Percentiles rank a stretch among this genome's conserved stretches.
Evolutionary conservation across 169 alveolate genomes (phyloP).

Genomic region (Cytauxzoon felis): DNA sequence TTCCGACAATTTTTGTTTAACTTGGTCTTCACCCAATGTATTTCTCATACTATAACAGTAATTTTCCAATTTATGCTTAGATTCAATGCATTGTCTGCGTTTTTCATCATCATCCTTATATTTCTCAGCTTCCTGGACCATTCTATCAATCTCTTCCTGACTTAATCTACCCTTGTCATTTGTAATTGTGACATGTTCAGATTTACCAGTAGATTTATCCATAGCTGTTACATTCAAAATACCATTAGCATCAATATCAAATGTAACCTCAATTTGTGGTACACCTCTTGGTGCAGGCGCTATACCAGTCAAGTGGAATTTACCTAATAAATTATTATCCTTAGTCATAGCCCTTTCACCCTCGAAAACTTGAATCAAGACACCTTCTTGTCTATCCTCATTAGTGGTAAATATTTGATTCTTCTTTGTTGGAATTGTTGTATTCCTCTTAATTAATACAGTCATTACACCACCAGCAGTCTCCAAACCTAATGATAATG

Average conservation of each 20-base stretch:
- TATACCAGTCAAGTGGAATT: constrained; percentile 94
- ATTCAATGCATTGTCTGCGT: constrained; percentile 85
- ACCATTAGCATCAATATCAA: constrained; percentile 96
- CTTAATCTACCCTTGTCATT: constrained; percentile 94
- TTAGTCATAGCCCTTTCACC: constrained; percentile 96
- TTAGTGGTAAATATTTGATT: constrained; percentile 91
- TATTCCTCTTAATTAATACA: constrained; percentile 86
- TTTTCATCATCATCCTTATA: constrained; percentile 91
- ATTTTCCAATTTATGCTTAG: constrained; percentile 90
- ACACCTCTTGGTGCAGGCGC: constrained; percentile 99
- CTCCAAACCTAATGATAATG: constrained; percentile 90
- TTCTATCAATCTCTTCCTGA: constrained; percentile 90
- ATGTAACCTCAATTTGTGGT: constrained; percentile 96
- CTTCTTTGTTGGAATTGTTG: constrained; percentile 93
- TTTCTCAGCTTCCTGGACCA: constrained; percentile 96
- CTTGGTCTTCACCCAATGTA: constrained; percentile 87
- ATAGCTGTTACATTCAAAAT: constrained; percentile 93
- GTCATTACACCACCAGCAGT: constrained; percentile 95
- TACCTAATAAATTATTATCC: constrained; percentile 95
- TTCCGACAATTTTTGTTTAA: constrained; percentile 88
- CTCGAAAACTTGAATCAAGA: constrained; percentile 92
- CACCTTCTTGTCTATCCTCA: constrained; percentile 95
- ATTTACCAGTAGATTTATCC: constrained; percentile 93
- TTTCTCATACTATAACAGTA: constrained; percentile 90
- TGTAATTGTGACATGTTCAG: constrained; percentile 92